Conservation (phyloP, 345 rosid species). For the Lagerstroemia speciosa region DNA sequence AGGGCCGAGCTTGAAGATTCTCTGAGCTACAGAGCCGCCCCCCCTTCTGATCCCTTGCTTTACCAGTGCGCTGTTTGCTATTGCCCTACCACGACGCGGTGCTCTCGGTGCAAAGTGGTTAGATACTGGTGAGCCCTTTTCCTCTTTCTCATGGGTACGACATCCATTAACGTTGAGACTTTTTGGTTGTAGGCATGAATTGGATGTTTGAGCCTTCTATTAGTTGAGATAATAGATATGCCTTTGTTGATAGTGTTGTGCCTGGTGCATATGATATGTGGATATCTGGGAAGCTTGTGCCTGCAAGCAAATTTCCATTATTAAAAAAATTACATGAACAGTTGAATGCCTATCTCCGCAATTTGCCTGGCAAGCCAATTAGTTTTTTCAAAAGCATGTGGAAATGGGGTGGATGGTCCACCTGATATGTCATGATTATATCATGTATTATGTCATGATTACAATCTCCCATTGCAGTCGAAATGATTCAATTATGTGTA, state of each 20-base stretch:
- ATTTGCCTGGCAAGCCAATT: not conserved
- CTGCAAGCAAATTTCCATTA: not conserved
- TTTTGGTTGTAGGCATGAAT: not conserved
- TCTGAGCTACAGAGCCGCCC: constrained; percentile 13
- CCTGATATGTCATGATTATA: not conserved
- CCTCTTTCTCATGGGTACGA: not conserved
- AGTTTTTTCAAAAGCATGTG: not conserved
- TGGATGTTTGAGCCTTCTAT: not conserved
- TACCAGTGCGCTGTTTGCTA: constrained; percentile 77
- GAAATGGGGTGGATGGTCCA: not conserved
- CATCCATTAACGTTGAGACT: not conserved
- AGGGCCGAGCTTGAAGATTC: constrained; percentile 48
- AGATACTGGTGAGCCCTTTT: constrained; percentile 67
- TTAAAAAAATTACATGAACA: not conserved
- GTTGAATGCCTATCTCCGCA: not conserved
- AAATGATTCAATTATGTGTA: too few species aligned
- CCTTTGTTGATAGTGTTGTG: not conserved
- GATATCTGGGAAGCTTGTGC: not conserved
- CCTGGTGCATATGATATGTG: not conserved
- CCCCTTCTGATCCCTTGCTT: constrained; percentile 8
- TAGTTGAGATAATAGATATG: not conserved
- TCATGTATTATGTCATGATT: not conserved
- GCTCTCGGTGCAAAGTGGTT: constrained; percentile 76
- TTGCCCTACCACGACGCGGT: constrained; percentile 58
- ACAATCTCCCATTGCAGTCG: too few species aligned